phyloP scores from a whole-genome alignment of 2,329 filamentous ascomycete species.

The Lecanicillium sp. region DNA sequence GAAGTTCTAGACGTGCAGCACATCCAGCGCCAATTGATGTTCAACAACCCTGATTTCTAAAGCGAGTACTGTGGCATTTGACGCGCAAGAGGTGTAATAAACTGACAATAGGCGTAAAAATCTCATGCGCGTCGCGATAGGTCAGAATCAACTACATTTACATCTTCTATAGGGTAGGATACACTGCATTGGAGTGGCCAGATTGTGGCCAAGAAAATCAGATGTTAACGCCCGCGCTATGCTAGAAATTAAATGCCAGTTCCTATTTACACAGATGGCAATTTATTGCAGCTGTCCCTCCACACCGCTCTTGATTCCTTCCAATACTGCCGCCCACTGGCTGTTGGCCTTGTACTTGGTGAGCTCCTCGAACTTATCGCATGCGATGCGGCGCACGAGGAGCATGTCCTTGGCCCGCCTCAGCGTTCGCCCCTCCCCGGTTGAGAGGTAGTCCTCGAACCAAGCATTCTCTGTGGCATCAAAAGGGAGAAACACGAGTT shows the following conservation, averaged over 20 bases:
- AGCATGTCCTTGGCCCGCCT: conserved; percentile 66
- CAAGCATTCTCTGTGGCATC: conserved; percentile 63
- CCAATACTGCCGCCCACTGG: conserved; percentile 44
- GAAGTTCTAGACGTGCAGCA: no score
- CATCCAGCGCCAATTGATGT: no score
- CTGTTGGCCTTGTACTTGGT: conserved; percentile 37
- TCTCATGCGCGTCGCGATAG: no score
- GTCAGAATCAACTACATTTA: no score
- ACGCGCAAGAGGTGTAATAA: no score
- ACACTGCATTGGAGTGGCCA: not conserved
- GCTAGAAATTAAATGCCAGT: not conserved
- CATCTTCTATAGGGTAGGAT: not conserved
- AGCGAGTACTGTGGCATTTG: no score
- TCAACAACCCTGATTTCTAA: no score
- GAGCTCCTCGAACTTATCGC: conserved; percentile 50
- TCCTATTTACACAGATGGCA: not conserved
- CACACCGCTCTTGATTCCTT: conserved; percentile 44
- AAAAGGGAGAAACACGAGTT: conserved; percentile 70
- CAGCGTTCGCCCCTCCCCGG: conserved; percentile 58
- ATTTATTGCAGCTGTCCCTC: conserved; percentile 25
- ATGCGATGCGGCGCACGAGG: conserved; percentile 66
- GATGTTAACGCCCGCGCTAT: conserved; percentile 16
- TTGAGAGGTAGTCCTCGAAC: conserved; percentile 63
- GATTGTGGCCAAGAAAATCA: not conserved
- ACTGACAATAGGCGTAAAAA: no score